Evolutionary conservation across 108 stramenopile genomes (phyloP).

Genomic region (Nitzschia putrida): DNA sequence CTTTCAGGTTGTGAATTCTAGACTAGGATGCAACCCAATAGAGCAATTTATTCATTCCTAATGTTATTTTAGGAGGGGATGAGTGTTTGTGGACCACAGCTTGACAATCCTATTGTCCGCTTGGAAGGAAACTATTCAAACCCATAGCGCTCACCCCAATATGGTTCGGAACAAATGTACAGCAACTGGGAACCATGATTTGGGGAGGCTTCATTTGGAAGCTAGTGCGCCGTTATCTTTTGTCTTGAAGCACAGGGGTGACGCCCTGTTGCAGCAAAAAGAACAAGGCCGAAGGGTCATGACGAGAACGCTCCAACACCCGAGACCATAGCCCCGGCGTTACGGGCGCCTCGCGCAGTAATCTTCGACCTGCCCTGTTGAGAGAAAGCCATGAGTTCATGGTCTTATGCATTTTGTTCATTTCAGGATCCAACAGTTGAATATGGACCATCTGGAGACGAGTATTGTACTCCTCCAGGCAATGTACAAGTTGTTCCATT

Average conservation of each 20-base stretch:
- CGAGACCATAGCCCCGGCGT: constrained; percentile 13
- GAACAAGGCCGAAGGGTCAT: constrained; percentile 9
- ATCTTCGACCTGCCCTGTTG: constrained; percentile 23
- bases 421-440: constrained; percentile 5
- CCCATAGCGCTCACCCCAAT: too few species aligned
- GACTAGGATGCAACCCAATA: too few species aligned
- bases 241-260: background rate
- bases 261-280: constrained; percentile 18
- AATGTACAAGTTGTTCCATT: constrained; percentile 8
- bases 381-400: constrained; percentile 15
- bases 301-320: constrained; percentile 4
- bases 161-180: too few species aligned
- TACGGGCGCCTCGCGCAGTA: constrained; percentile 3
- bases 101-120: too few species aligned
- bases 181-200: too few species aligned
- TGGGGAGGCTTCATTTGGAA: too few species aligned
- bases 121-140: too few species aligned
- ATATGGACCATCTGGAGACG: constrained; percentile 8
- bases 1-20: too few species aligned
- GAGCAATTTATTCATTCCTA: too few species aligned
- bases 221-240: too few species aligned
- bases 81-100: too few species aligned
- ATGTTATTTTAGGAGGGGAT: too few species aligned
- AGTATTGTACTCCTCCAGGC: constrained; percentile 20
- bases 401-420: background rate